Evolutionary conservation across 2,329 filamentous ascomycete species (phyloP).

Genomic region (Leptographium galeiforme): DNA sequence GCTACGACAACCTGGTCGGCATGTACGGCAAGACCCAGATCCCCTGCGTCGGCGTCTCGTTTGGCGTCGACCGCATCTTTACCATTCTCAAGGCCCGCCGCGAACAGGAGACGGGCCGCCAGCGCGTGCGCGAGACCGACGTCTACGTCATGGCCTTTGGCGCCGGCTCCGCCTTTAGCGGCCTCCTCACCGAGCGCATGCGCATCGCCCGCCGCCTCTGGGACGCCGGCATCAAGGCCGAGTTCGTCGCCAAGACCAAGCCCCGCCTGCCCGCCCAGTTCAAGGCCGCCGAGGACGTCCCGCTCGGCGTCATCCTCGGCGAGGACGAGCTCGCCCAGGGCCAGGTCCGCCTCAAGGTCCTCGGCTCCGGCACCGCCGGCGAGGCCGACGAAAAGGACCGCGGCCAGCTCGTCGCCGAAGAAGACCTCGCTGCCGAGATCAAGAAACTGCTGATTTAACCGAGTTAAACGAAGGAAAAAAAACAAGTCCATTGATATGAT

Average conservation of each 20-base stretch:
- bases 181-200: constrained; percentile 74
- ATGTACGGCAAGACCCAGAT: constrained; percentile 87
- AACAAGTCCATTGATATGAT: not conserved
- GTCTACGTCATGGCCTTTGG: constrained; percentile 94
- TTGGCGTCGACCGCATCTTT: constrained; percentile 92
- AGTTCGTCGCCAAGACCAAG: constrained; percentile 83
- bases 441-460: constrained; percentile 20
- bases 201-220: constrained; percentile 62
- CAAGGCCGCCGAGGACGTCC: constrained; percentile 79
- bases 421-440: constrained; percentile 50
- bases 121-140: constrained; percentile 65
- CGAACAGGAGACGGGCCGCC: constrained; percentile 28
- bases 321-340: constrained; percentile 77
- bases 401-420: constrained; percentile 58
- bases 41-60: constrained; percentile 83
- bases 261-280: constrained; percentile 83
- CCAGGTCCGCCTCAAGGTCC: constrained; percentile 78
- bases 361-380: constrained; percentile 24
- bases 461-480: not conserved
- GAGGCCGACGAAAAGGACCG: constrained; percentile 86
- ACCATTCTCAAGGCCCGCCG: constrained; percentile 71
- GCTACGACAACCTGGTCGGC: constrained; percentile 85
- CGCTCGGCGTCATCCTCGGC: constrained; percentile 78
- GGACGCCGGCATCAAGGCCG: constrained; percentile 80
- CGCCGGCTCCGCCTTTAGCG: constrained; percentile 51